Conservation (phyloP, 2,329 filamentous ascomycete species). For the Penicillium hesseltinei region DNA sequence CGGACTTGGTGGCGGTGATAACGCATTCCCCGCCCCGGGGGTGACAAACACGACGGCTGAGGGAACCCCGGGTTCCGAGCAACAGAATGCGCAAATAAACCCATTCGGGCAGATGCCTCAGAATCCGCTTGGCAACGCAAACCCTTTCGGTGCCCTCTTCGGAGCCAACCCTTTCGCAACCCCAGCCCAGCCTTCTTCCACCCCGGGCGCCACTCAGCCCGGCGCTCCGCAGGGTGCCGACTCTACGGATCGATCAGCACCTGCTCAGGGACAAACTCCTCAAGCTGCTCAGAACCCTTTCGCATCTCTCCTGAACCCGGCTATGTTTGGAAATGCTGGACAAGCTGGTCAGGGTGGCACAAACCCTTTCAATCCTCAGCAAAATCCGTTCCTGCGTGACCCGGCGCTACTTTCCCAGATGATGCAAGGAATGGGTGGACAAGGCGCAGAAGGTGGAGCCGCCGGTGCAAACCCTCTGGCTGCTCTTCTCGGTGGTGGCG, state of each 20-base stretch:
- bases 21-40: conserved; percentile 82
- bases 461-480: conserved; percentile 45
- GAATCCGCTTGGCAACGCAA: conserved; percentile 16
- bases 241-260: conserved; percentile 29
- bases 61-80: conserved; percentile 41
- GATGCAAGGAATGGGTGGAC: conserved; percentile 51
- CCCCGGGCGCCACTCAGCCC: conserved; percentile 33
- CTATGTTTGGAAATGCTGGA: conserved; percentile 34
- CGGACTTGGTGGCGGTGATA: conserved; percentile 49
- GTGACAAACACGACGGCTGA: conserved; percentile 79
- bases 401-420: conserved; percentile 58
- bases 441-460: conserved; percentile 33
- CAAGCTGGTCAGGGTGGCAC: conserved; percentile 40
- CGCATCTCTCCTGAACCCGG: conserved; percentile 59
- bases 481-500: conserved; percentile 51
- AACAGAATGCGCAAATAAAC: conserved; percentile 31
- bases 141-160: conserved; percentile 62
- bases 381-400: conserved; percentile 59
- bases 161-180: conserved; percentile 35
- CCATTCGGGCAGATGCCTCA: conserved; percentile 20
- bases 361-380: conserved; percentile 48
- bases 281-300: conserved; percentile 63
- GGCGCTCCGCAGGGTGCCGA: conserved; percentile 31
- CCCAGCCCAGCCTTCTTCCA: conserved; percentile 28
- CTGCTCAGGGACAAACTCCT: conserved; percentile 35